A percentile compares a stretch with the other conserved stretches of the same genome.
Conservation (phyloP, 352 stramenopile genomes). For the Globisporangium apiculatum region DNA sequence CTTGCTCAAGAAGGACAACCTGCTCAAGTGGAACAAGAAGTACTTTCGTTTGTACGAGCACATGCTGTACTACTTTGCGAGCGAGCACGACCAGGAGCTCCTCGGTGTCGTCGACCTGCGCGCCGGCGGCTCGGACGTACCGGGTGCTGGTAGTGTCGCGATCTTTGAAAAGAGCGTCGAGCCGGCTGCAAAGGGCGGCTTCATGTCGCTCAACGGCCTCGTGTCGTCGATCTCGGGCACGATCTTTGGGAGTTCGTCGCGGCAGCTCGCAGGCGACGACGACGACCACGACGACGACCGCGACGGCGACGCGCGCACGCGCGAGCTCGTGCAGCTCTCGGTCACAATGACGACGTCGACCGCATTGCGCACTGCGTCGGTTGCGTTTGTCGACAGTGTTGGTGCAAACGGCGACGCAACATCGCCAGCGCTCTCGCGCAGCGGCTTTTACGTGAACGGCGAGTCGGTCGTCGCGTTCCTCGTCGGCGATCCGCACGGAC, state of each 20-base stretch:
- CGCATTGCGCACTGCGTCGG: conserved; percentile 49
- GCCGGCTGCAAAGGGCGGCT: conserved; percentile 37
- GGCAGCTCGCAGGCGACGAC: conserved; percentile 33
- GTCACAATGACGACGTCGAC: conserved; percentile 70
- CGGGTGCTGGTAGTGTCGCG: conserved; percentile 63
- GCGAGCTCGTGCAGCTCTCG: conserved; percentile 53
- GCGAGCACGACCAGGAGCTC: conserved; percentile 77
- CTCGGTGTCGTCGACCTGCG: conserved; percentile 79
- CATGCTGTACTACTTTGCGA: conserved; percentile 87
- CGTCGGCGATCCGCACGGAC: conserved; percentile 41
- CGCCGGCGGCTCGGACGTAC: conserved; percentile 53
- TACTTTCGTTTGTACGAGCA: conserved; percentile 86
- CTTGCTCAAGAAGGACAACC: conserved; percentile 82
- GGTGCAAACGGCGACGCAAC: conserved; percentile 20
- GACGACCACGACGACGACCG: conserved; percentile 25
- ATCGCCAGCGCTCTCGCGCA: conserved; percentile 31
- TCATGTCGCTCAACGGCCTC: conserved; percentile 76
- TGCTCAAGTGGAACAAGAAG: conserved; percentile 87
- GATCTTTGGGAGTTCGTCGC: conserved; percentile 59
- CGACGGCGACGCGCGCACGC: conserved; percentile 40
- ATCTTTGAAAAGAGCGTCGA: conserved; percentile 80
- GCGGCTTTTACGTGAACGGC: conserved; percentile 74
- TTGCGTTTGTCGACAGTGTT: conserved; percentile 45
- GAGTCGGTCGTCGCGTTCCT: conserved; percentile 74
- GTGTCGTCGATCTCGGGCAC: conserved; percentile 76